Evolutionary conservation across 345 rosid species (phyloP).

Genomic region (Ceriops decandra): DNA sequence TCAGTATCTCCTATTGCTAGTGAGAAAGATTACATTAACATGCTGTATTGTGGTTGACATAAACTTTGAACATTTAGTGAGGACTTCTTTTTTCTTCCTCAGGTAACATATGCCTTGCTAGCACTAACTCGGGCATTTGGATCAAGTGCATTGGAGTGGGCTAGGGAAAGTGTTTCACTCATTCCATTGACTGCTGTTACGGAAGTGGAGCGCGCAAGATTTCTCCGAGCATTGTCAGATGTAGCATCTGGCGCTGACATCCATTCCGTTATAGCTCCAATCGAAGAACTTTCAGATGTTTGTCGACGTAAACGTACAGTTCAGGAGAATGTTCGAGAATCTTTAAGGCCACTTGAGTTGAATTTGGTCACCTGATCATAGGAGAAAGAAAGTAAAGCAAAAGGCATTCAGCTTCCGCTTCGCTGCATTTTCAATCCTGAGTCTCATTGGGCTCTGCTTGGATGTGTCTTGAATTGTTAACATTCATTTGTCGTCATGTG

Average conservation of each 20-base stretch:
- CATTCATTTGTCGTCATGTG: slow-evolving; percentile 28
- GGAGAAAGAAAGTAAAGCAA: slow-evolving; percentile 17
- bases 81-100: neutral
- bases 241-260: slow-evolving; percentile 70
- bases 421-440: slow-evolving; percentile 5
- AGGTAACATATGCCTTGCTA: slow-evolving; percentile 82
- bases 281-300: slow-evolving; percentile 86
- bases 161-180: slow-evolving; percentile 54
- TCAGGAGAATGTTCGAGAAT: slow-evolving; percentile 85
- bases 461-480: slow-evolving; percentile 21
- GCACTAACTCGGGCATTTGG: slow-evolving; percentile 67
- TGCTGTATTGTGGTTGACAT: neutral
- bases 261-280: slow-evolving; percentile 52
- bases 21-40: neutral
- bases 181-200: slow-evolving; percentile 76
- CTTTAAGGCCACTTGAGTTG: slow-evolving; percentile 79
- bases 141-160: slow-evolving; percentile 73
- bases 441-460: neutral
- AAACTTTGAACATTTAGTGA: neutral
- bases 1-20: slow-evolving; percentile 35
- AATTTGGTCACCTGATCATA: slow-evolving; percentile 51
- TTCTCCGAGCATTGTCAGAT: slow-evolving; percentile 62
- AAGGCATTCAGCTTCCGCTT: slow-evolving; percentile 47
- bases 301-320: slow-evolving; percentile 87
- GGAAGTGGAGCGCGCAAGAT: slow-evolving; percentile 63